Evolutionary conservation across 805 yeast genomes (phyloP).

Genomic region (Jamesozyma piceae): DNA sequence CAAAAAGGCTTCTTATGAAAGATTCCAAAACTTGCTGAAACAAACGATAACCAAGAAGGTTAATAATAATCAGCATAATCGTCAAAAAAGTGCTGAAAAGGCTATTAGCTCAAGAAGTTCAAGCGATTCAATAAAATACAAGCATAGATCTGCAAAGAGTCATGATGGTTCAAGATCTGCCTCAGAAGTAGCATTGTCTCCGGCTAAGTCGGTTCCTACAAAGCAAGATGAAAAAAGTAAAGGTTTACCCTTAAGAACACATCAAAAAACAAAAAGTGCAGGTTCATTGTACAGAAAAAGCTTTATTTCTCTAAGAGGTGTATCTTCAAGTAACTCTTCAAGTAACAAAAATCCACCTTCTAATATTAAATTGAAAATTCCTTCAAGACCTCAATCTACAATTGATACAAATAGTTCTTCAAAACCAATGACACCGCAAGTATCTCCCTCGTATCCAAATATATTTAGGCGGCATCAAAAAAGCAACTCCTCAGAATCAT

Average conservation of each 20-base stretch:
- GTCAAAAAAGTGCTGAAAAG: conserved; percentile 17
- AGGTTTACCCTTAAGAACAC: conserved; percentile 13
- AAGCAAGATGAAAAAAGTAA: conserved; percentile 21
- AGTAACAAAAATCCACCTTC: not conserved
- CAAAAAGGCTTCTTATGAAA: conserved; percentile 43
- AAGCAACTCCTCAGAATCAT: conserved; percentile 52
- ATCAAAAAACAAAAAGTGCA: conserved; percentile 25
- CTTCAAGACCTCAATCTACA: conserved; percentile 20
- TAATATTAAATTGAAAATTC: conserved; percentile 23
- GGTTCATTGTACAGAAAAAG: conserved; percentile 30
- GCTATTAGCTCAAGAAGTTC: conserved; percentile 20
- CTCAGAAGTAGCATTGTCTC: conserved; percentile 23
- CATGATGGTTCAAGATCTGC: conserved; percentile 12
- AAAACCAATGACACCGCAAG: conserved; percentile 19
- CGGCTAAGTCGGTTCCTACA: conserved; percentile 10
- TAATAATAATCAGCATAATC: conserved; percentile 14
- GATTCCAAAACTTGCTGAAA: conserved; percentile 47
- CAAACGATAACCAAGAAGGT: conserved; percentile 35
- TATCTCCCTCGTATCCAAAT: conserved; percentile 30
- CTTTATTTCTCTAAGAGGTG: conserved; percentile 26
- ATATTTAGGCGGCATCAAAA: conserved; percentile 58
- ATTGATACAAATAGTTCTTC: conserved; percentile 11
- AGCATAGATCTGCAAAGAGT: conserved; percentile 3
- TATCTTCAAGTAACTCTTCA: conserved; percentile 2
- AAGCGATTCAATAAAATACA: conserved; percentile 21